Evolutionary conservation across 805 yeast species (phyloP), one percentile per base, ranked within the genome.

Genomic region (Pichia sporocuriosa): DNA sequence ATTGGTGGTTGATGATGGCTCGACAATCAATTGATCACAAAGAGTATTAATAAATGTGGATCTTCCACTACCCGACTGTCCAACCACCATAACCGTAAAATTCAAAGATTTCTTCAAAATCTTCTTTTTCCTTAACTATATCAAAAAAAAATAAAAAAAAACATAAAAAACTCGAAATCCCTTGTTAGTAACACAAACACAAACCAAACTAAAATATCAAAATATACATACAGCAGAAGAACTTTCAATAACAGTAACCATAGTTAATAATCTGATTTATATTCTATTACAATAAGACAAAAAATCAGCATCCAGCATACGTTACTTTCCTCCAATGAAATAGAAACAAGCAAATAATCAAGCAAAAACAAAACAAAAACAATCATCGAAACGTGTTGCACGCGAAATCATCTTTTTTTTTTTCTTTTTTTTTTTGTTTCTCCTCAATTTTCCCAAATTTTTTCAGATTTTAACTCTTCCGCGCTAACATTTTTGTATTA

Each of bases 41-140:
- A 88, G 69, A 28, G 95, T 83, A 66, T 89, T 88, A 59, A 89
- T 85, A 55, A 88, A 82, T 5, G 96, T 88, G n/a, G 95, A 83
- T 59, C 96, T 75, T 15, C 96, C 96, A 35, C 79, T 68, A 2
- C 97, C 97, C 35, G 81, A 77, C 57, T 84, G 83, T 32, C 96
- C 97, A 42, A 86, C 81, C 29, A 85, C 80, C 90, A 88, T 81
- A 45, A 84, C 60, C 19, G 94, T 82, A 69, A 88, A 86, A 56
- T 84, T 85, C 66, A 85, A 78, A 26, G 88, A 84, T 63, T 85
- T 83, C 63, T 85, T 86, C 62, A 84, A 67, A 37, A 80, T 82
- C 67, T 85, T 85, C 59, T 84, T 77, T 66, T 84, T 84, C 59
- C 86, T 74, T 46, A 78, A 53, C 63, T 59, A 35, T 40, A 31